Conservation (phyloP, 1,284 basidiomycete species). For the Naganishia albida region DNA sequence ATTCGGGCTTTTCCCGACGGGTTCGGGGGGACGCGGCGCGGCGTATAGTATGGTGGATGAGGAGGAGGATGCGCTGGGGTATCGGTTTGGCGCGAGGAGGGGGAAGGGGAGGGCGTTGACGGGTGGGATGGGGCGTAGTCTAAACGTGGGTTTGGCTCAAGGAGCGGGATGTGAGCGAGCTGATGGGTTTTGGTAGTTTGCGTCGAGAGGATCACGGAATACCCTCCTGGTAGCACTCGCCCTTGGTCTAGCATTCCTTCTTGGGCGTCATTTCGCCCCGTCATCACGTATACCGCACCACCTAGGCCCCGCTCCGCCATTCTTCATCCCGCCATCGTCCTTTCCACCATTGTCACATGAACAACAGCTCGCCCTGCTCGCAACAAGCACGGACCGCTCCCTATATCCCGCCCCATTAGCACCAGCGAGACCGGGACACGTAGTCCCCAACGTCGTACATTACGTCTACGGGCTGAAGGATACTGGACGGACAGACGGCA, state of each 20-base stretch:
- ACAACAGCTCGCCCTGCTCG: slow-evolving; percentile 39
- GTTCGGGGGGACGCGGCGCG: not conserved
- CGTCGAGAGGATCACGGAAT: not conserved
- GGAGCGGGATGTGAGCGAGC: not conserved
- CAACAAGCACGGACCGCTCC: slow-evolving; percentile 32
- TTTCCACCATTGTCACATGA: slow-evolving; percentile 37
- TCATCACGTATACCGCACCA: not conserved
- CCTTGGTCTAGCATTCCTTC: slow-evolving; percentile 15
- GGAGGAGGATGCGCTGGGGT: slow-evolving; percentile 7
- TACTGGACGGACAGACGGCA: slow-evolving; percentile 5
- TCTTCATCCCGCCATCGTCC: slow-evolving; percentile 37
- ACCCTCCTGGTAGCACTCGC: slow-evolving; percentile 5
- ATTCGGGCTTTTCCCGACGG: slow-evolving; percentile 24
- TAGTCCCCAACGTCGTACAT: slow-evolving; percentile 52
- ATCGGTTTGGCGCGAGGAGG: slow-evolving; percentile 2
- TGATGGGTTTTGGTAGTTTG: not conserved
- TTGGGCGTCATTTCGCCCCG: slow-evolving; percentile 6
- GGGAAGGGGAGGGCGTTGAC: slow-evolving; percentile 4
- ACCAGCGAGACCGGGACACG: slow-evolving; percentile 44
- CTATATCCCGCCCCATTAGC: slow-evolving; percentile 41
- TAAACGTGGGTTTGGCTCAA: not conserved
- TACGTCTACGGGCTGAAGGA: slow-evolving; percentile 53
- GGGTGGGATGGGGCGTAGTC: not conserved
- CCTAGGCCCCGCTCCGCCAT: slow-evolving; percentile 37
- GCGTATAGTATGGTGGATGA: slow-evolving; percentile 11